Conservation (phyloP, 148 eudicot genomes). For the Gaultheria prostrata region DNA sequence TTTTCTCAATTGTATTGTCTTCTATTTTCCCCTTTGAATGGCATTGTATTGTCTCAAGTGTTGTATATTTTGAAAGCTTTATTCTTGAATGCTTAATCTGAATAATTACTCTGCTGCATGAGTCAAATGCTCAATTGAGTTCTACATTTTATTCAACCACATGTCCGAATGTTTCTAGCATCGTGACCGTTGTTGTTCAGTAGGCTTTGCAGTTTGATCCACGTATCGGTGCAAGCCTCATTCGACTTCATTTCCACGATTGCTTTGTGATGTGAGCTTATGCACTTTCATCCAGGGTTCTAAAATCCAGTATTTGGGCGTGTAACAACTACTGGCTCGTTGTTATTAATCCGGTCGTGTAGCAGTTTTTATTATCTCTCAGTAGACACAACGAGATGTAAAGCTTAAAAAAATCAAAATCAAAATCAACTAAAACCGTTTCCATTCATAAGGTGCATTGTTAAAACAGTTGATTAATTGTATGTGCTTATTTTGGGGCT, state of each 20-base stretch:
- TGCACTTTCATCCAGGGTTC: neutral
- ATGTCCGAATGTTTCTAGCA: slow-evolving; percentile 32
- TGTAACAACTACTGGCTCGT: too few relatives aligned
- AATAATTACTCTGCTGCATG: neutral
- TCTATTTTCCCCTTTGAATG: too few relatives aligned
- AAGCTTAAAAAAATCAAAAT: too few relatives aligned
- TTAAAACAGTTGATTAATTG: neutral
- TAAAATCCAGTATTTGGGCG: neutral
- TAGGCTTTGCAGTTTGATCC: slow-evolving; percentile 33
- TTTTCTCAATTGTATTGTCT: too few relatives aligned
- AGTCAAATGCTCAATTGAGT: slow-evolving; percentile 24
- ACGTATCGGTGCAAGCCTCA: slow-evolving; percentile 40
- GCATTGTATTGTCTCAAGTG: too few relatives aligned
- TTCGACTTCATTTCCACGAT: slow-evolving; percentile 43
- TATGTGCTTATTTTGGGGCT: neutral
- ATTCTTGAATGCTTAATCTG: too few relatives aligned
- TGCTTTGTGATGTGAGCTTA: slow-evolving; percentile 38
- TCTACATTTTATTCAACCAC: slow-evolving; percentile 25
- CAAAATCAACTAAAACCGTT: neutral
- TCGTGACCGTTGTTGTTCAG: slow-evolving; percentile 22
- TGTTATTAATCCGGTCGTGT: too few relatives aligned
- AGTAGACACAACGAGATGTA: too few relatives aligned
- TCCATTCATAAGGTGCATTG: neutral
- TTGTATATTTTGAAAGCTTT: too few relatives aligned
- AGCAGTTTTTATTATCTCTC: too few relatives aligned